Conservation (phyloP, 164 flowering plant species). For the grape (Vitis vinifera) region DNA sequence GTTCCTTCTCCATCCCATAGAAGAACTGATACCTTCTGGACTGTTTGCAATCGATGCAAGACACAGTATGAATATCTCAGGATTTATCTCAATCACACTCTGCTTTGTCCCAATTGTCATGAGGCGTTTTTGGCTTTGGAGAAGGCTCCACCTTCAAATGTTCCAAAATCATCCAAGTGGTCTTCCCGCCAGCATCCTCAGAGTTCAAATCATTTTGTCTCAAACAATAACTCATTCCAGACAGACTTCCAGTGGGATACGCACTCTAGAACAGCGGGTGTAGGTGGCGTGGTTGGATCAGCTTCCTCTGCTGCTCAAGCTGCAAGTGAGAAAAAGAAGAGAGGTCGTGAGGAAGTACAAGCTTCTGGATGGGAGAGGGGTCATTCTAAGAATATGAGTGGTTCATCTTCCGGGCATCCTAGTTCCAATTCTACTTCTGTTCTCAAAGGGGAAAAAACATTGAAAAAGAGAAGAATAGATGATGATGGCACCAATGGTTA, state of each 20-base stretch:
- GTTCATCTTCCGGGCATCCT: background rate
- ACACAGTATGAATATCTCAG: constrained; percentile 62
- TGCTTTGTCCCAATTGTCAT: constrained; percentile 57
- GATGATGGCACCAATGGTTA: constrained; percentile 11
- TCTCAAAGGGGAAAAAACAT: constrained; percentile 14
- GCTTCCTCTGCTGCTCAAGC: constrained; percentile 34
- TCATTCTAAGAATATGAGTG: constrained; percentile 1
- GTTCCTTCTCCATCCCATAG: constrained; percentile 18
- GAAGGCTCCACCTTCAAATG: constrained; percentile 44
- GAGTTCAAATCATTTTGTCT: constrained; percentile 17
- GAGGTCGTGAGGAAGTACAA: constrained; percentile 19
- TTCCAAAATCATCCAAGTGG: constrained; percentile 20
- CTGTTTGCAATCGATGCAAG: constrained; percentile 52
- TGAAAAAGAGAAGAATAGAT: constrained; percentile 24
- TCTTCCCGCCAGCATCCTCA: constrained; percentile 25
- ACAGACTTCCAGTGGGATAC: constrained; percentile 23
- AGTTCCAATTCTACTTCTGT: background rate
- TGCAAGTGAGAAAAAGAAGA: constrained; percentile 28
- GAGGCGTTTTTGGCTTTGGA: constrained; percentile 49
- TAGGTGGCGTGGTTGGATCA: constrained; percentile 13
- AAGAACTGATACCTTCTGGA: constrained; percentile 55
- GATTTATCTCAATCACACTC: constrained; percentile 49
- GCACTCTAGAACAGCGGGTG: constrained; percentile 13
- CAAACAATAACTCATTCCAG: constrained; percentile 1
- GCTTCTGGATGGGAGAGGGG: constrained; percentile 7